phyloP scores from a whole-genome alignment of 257 asterid species.

The Nyctanthes arbortristis region DNA sequence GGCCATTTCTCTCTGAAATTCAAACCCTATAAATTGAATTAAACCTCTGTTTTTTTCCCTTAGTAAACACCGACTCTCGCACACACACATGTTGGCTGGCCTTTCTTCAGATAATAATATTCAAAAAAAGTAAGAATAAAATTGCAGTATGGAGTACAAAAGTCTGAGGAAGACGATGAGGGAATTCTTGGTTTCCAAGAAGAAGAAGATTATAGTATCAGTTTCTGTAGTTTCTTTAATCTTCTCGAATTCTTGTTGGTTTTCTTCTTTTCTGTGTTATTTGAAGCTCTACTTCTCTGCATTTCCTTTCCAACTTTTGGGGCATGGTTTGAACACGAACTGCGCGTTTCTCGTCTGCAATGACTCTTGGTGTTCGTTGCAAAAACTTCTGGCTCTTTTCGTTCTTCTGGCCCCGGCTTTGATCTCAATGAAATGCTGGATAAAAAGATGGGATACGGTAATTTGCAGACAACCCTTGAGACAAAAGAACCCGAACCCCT shows the following conservation, averaged over 20 bases:
- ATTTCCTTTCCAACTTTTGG: slow-evolving; percentile 27
- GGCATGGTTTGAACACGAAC: slow-evolving; percentile 42
- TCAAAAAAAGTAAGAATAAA: too few species aligned
- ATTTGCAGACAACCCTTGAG: neutral
- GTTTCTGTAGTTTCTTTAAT: slow-evolving; percentile 46
- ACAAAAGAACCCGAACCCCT: neutral
- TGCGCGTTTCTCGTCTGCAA: slow-evolving; percentile 61
- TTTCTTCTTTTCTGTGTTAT: slow-evolving; percentile 14
- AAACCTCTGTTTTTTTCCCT: neutral
- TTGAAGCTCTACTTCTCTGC: slow-evolving; percentile 26
- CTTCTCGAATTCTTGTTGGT: slow-evolving; percentile 32
- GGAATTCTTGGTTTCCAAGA: slow-evolving; percentile 13
- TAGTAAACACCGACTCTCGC: neutral
- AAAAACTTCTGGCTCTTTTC: slow-evolving; percentile 38
- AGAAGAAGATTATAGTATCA: slow-evolving; percentile 43
- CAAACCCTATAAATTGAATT: neutral
- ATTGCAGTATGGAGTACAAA: neutral
- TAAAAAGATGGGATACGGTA: slow-evolving; percentile 6
- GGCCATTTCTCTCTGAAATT: neutral
- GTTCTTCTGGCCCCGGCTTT: slow-evolving; percentile 13
- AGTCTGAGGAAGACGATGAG: neutral
- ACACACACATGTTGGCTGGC: too few species aligned
- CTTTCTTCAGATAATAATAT: too few species aligned
- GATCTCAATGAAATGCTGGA: slow-evolving; percentile 19
- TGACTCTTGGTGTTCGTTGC: slow-evolving; percentile 54